A percentile compares a stretch with the other conserved stretches of the same genome.
Evolutionary conservation across 495 filamentous ascomycete species (phyloP).

Genomic region (Aeminium ludgeri): DNA sequence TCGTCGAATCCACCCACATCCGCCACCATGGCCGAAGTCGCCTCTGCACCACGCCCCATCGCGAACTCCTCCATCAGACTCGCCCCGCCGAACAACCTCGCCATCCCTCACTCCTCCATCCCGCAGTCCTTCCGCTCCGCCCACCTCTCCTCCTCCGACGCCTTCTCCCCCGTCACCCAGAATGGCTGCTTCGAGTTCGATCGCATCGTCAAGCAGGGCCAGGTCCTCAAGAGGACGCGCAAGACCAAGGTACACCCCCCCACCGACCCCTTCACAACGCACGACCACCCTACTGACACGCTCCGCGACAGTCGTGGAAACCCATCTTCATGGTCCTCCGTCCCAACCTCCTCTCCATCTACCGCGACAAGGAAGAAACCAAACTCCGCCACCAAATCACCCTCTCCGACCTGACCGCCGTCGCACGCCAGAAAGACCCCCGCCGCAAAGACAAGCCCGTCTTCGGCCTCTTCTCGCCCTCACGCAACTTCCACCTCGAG

Average conservation of each 20-base stretch:
- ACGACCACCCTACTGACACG: not conserved
- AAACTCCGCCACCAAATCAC: constrained; percentile 75
- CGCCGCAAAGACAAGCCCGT: constrained; percentile 65
- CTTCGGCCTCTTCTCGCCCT: constrained; percentile 85
- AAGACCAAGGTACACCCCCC: constrained; percentile 69
- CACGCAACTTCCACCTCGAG: constrained; percentile 81
- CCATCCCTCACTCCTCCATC: not conserved
- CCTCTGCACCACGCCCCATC: not conserved
- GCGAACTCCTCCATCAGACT: constrained; percentile 3
- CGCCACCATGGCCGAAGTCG: constrained; percentile 1
- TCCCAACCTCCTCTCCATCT: constrained; percentile 84
- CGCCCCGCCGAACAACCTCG: constrained; percentile 3
- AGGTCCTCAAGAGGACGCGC: constrained; percentile 68
- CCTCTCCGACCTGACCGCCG: constrained; percentile 79
- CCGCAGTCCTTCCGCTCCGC: constrained; percentile 1
- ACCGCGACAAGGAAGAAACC: constrained; percentile 79
- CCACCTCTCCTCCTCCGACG: constrained; percentile 35
- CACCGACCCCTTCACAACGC: too few species aligned
- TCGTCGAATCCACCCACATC: too few species aligned
- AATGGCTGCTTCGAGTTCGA: constrained; percentile 94
- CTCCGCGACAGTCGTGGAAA: constrained; percentile 55
- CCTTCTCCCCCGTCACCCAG: constrained; percentile 71
- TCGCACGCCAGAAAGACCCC: constrained; percentile 71
- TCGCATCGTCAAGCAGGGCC: constrained; percentile 74
- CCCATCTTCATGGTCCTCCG: constrained; percentile 76